phyloP scores from a whole-genome alignment of 108 stramenopile genomes.

The Nannochloropsis granulata region DNA sequence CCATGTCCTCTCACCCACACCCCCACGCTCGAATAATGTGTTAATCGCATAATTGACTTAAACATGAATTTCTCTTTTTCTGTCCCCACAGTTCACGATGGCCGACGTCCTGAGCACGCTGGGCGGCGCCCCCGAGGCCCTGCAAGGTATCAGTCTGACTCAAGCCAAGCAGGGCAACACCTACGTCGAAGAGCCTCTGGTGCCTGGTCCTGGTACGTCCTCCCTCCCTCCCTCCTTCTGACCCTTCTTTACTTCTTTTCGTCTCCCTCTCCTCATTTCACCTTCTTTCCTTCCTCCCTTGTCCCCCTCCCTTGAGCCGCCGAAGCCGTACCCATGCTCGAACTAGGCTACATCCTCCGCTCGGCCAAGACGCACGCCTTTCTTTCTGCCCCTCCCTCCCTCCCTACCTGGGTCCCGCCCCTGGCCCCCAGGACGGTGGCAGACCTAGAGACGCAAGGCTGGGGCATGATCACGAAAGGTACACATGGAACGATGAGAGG shows the following conservation, averaged over 20 bases:
- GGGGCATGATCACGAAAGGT: not conserved
- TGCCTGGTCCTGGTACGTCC: not conserved
- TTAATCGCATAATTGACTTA: too few relatives aligned
- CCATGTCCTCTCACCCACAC: too few relatives aligned
- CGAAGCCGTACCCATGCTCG: not conserved
- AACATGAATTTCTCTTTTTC: too few relatives aligned
- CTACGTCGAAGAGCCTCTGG: not conserved
- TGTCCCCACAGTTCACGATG: not conserved
- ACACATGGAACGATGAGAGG: too few relatives aligned
- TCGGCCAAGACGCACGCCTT: not conserved
- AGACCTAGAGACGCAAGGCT: not conserved
- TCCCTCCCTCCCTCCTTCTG: not conserved
- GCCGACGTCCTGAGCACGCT: not conserved
- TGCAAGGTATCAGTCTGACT: not conserved
- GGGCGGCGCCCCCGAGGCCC: not conserved
- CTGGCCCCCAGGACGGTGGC: not conserved
- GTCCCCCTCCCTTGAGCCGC: not conserved
- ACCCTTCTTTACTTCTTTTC: not conserved
- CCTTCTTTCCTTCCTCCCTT: not conserved
- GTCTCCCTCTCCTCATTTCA: not conserved
- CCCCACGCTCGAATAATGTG: too few relatives aligned
- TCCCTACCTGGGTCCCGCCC: not conserved
- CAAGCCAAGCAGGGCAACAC: not conserved
- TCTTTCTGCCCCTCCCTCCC: not conserved
- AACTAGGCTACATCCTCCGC: not conserved